Evolutionary conservation across 768 basidiomycete genomes (phyloP).

Genomic region (Suillus fuscotomentosus): DNA sequence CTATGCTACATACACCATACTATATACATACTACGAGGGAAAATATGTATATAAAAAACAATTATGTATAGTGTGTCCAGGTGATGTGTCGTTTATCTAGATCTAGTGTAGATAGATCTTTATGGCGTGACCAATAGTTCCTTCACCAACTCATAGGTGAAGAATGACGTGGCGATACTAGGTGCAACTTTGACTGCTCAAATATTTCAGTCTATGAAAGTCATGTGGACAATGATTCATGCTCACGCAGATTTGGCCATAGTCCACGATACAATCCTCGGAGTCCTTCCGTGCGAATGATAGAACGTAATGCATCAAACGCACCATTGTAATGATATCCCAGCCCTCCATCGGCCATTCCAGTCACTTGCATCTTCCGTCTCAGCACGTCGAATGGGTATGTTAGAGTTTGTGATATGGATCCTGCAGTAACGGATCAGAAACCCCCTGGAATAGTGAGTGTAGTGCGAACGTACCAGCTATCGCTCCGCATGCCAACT

Average conservation of each 20-base stretch:
- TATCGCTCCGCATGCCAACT: constrained; percentile 82
- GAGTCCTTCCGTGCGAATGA: constrained; percentile 72
- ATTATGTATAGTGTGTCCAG: not conserved
- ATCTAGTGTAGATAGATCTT: constrained; percentile 10
- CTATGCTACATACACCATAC: not conserved
- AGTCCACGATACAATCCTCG: constrained; percentile 79
- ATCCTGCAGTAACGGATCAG: constrained; percentile 45
- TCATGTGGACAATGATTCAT: constrained; percentile 7
- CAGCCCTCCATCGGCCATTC: constrained; percentile 61
- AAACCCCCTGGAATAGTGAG: constrained; percentile 8
- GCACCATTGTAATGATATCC: constrained; percentile 78
- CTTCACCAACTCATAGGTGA: constrained; percentile 73
- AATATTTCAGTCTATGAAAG: constrained; percentile 9
- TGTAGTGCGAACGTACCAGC: constrained; percentile 52
- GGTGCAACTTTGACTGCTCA: constrained; percentile 83
- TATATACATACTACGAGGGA: not conserved
- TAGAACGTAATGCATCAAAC: constrained; percentile 69
- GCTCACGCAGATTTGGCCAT: constrained; percentile 87
- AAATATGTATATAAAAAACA: not conserved
- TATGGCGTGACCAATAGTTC: constrained; percentile 43
- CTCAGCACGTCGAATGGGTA: constrained; percentile 95
- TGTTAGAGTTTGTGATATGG: constrained; percentile 90
- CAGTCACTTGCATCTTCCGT: constrained; percentile 93
- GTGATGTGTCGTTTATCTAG: not conserved
- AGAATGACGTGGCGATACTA: constrained; percentile 85